phyloP scores from a whole-genome alignment of 495 filamentous ascomycete genomes.

The Penicillium macrosclerotiorum region DNA sequence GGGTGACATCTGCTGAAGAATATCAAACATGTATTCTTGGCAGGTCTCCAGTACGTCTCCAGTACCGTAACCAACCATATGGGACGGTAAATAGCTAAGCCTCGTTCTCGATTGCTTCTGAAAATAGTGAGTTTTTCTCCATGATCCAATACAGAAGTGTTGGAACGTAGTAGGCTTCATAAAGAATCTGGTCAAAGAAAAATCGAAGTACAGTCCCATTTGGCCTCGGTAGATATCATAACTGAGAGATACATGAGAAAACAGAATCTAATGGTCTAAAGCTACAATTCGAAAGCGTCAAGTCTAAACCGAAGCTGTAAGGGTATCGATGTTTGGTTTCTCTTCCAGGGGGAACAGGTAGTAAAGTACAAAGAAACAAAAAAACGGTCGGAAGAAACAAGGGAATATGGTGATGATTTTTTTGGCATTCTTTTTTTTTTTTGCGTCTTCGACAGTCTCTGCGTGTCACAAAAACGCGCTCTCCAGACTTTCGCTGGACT shows the following conservation, averaged over 20 bases:
- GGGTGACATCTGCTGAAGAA: no score
- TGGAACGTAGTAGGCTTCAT: no score
- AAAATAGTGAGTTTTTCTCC: no score
- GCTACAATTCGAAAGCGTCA: not conserved
- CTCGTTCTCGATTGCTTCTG: no score
- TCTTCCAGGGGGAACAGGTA: conserved; percentile 23
- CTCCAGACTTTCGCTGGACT: not conserved
- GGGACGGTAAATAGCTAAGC: no score
- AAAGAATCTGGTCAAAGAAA: no score
- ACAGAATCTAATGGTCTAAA: not conserved
- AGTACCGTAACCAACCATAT: no score
- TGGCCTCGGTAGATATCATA: no score
- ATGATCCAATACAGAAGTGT: no score
- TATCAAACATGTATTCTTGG: no score
- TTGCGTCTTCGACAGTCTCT: conserved; percentile 6
- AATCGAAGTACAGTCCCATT: no score
- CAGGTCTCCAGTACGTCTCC: no score
- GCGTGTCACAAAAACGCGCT: conserved; percentile 10
- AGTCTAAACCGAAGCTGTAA: conserved; percentile 29
- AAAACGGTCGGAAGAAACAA: conserved; percentile 14
- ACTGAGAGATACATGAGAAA: not conserved
- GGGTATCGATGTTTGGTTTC: conserved; percentile 44
- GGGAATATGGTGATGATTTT: conserved; percentile 12
- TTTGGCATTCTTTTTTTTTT: conserved; percentile 15
- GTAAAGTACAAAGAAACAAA: conserved; percentile 29